phyloP scores from a whole-genome alignment of 352 stramenopile genomes.

The Phytophthora megakarya region DNA sequence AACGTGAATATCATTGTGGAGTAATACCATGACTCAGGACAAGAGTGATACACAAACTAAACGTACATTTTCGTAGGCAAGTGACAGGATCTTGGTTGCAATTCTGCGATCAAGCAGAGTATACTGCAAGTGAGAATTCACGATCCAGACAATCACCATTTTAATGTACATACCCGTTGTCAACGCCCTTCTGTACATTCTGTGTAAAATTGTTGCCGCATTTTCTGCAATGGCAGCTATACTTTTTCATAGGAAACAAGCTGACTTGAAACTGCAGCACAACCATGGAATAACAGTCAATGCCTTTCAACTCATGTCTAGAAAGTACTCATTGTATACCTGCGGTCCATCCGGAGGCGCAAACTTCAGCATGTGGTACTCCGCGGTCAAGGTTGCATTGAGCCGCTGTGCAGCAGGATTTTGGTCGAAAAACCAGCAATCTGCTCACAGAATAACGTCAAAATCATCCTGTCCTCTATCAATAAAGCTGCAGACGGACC shows the following conservation, averaged over 20 bases:
- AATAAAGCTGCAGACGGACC: slow-evolving; percentile 38
- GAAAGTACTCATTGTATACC: too few relatives aligned
- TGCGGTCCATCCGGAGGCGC: slow-evolving; percentile 76
- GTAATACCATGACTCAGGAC: slow-evolving; percentile 2
- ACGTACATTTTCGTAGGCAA: slow-evolving; percentile 83
- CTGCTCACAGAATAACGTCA: slow-evolving; percentile 40
- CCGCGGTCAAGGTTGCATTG: slow-evolving; percentile 32
- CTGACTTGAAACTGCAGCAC: slow-evolving; percentile 86
- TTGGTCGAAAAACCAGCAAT: slow-evolving; percentile 90
- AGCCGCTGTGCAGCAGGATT: slow-evolving; percentile 51
- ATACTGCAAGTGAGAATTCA: slow-evolving; percentile 3
- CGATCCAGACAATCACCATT: neutral
- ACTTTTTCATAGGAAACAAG: slow-evolving; percentile 87
- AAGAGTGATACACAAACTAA: neutral
- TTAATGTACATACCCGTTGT: slow-evolving; percentile 71
- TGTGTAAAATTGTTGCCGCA: slow-evolving; percentile 75
- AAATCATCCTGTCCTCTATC: slow-evolving; percentile 18
- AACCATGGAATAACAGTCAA: too few relatives aligned
- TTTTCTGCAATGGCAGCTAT: slow-evolving; percentile 65
- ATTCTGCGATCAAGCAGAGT: slow-evolving; percentile 46
- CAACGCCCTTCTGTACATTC: slow-evolving; percentile 85
- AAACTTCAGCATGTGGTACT: slow-evolving; percentile 76
- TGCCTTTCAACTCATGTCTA: too few relatives aligned
- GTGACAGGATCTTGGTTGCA: slow-evolving; percentile 84
- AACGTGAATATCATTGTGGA: slow-evolving; percentile 15